Evolutionary conservation across 345 rosid species (phyloP).

Genomic region (Eutrema japonicum): DNA sequence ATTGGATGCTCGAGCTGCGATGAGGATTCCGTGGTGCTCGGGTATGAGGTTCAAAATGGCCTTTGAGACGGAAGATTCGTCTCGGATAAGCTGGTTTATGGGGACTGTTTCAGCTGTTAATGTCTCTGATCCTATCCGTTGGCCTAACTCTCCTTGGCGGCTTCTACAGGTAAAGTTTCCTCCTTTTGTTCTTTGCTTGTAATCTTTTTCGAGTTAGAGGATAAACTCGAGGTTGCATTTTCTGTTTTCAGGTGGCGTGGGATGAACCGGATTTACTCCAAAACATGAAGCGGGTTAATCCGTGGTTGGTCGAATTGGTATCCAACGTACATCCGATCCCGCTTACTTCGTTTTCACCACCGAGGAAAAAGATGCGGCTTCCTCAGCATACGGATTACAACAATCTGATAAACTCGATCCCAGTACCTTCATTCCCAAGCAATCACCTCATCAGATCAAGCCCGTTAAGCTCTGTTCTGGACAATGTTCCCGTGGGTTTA

Average conservation of each 20-base stretch:
- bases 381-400: constrained; percentile 67
- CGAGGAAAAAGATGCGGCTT: constrained; percentile 80
- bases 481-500: constrained; percentile 91
- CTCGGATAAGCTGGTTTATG: constrained; percentile 97
- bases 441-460: constrained; percentile 63
- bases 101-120: constrained; percentile 84
- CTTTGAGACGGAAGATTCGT: constrained; percentile 90
- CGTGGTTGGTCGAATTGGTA: constrained; percentile 94
- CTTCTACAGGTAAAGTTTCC: constrained; percentile 69
- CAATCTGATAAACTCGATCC: constrained; percentile 51
- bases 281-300: constrained; percentile 90
- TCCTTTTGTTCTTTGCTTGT: constrained; percentile 18
- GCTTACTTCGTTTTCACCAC: constrained; percentile 76
- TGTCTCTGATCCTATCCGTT: constrained; percentile 71
- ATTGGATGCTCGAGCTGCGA: constrained; percentile 63
- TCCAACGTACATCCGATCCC: constrained; percentile 75
- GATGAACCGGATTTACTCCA: constrained; percentile 98
- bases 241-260: constrained; percentile 78
- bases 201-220: not conserved
- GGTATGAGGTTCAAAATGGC: constrained; percentile 99
- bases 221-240: constrained; percentile 4
- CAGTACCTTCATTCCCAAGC: constrained; percentile 66
- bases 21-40: constrained; percentile 79
- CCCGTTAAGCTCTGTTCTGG: constrained; percentile 67
- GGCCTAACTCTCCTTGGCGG: constrained; percentile 97